Conservation (phyloP, 2,329 filamentous ascomycete species). For the Orbilia quercus region DNA sequence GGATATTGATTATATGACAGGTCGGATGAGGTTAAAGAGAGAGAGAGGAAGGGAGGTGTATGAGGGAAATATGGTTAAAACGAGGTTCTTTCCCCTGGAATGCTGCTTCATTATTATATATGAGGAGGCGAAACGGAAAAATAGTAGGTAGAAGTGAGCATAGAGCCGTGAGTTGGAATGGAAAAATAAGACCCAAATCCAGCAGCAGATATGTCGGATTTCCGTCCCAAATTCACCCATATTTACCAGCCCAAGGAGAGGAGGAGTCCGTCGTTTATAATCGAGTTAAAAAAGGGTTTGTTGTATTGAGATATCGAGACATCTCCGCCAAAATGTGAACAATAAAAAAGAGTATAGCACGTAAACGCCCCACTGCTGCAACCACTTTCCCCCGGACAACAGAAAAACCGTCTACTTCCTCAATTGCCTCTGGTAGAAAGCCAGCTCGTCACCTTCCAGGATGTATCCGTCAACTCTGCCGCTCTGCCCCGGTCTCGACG, state of each 20-base stretch:
- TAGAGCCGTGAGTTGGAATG: conserved; percentile 9
- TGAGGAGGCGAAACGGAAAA: conserved; percentile 9
- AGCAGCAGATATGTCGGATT: conserved; percentile 18
- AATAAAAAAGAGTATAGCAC: conserved; percentile 43
- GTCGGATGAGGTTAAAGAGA: conserved; percentile 26
- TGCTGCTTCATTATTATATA: conserved; percentile 42
- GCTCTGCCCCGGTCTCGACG: conserved; percentile 94
- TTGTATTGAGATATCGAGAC: conserved; percentile 36
- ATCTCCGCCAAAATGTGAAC: conserved; percentile 50
- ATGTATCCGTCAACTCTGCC: conserved; percentile 97
- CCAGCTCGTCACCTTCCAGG: conserved; percentile 98
- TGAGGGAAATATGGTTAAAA: neutral
- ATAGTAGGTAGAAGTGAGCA: conserved; percentile 7
- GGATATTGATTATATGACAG: conserved; percentile 56
- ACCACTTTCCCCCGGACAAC: conserved; percentile 26
- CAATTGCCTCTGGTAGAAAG: conserved; percentile 99
- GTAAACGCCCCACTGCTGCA: conserved; percentile 43
- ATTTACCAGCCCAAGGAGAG: conserved; percentile 17
- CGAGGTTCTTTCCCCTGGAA: neutral
- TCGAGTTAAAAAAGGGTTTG: conserved; percentile 31
- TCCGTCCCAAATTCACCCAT: conserved; percentile 21
- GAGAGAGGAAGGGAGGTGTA: neutral
- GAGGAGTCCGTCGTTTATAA: conserved; percentile 22
- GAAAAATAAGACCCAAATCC: neutral
- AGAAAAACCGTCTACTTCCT: conserved; percentile 80